phyloP scores from a whole-genome alignment of 192 early-diverging fungal genomes.

The Lobosporangium transversale region DNA sequence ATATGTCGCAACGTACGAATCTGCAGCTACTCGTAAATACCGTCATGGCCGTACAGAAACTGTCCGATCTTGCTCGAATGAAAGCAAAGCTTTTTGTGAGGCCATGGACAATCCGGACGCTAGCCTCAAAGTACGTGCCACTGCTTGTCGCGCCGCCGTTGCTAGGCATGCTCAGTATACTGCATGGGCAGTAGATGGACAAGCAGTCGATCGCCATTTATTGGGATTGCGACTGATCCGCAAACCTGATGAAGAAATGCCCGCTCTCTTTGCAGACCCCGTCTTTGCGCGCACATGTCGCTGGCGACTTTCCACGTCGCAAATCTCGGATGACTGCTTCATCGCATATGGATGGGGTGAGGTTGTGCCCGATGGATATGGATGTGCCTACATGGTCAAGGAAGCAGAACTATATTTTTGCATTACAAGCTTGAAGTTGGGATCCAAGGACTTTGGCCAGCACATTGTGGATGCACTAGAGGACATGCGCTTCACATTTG shows the following conservation, averaged over 20 bases:
- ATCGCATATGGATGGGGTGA: slow-evolving; percentile 76
- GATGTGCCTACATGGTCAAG: slow-evolving; percentile 86
- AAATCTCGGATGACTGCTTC: slow-evolving; percentile 53
- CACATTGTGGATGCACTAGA: slow-evolving; percentile 69
- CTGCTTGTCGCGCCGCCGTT: slow-evolving; percentile 68
- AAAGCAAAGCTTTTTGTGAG: slow-evolving; percentile 75
- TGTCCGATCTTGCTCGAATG: slow-evolving; percentile 77
- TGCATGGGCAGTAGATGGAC: slow-evolving; percentile 72
- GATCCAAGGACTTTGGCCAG: slow-evolving; percentile 60
- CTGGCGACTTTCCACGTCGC: slow-evolving; percentile 81
- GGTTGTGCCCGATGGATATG: slow-evolving; percentile 85
- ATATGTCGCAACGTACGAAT: slow-evolving; percentile 83
- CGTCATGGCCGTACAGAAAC: slow-evolving; percentile 91
- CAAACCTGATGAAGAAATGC: slow-evolving; percentile 46
- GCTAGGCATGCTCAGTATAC: slow-evolving; percentile 76
- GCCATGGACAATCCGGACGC: slow-evolving; percentile 67
- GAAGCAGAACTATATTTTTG: slow-evolving; percentile 72
- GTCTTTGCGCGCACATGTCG: slow-evolving; percentile 70
- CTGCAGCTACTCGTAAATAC: slow-evolving; percentile 83
- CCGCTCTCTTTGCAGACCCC: slow-evolving; percentile 69
- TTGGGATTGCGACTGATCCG: slow-evolving; percentile 75
- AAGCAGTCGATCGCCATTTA: slow-evolving; percentile 87
- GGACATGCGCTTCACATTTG: slow-evolving; percentile 71
- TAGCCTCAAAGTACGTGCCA: slow-evolving; percentile 56
- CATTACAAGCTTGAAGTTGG: slow-evolving; percentile 62